Evolutionary conservation across 2,329 filamentous ascomycete genomes (phyloP).

Genomic region (Hypoxylon sp.): DNA sequence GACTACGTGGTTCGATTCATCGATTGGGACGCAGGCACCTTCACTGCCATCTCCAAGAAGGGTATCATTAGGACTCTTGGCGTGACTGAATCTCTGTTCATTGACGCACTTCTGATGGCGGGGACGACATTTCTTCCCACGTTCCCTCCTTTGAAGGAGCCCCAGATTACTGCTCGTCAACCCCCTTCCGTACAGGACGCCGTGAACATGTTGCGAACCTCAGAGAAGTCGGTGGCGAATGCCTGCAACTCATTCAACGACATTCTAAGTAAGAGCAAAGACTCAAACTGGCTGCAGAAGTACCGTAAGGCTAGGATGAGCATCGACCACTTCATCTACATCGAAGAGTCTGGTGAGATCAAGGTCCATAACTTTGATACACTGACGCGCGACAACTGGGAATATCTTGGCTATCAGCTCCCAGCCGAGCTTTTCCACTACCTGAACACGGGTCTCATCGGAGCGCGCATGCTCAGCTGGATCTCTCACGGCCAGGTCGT

Average conservation of each 20-base stretch:
- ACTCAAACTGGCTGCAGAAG: constrained; percentile 83
- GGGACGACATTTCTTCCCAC: constrained; percentile 84
- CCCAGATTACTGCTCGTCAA: constrained; percentile 65
- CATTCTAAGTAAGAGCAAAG: constrained; percentile 73
- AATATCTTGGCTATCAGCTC: constrained; percentile 89
- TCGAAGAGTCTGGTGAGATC: constrained; percentile 81
- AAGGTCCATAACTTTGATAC: constrained; percentile 78
- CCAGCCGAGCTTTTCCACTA: constrained; percentile 94
- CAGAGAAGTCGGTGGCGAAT: constrained; percentile 76
- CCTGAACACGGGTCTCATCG: constrained; percentile 83
- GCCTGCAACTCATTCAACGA: constrained; percentile 85
- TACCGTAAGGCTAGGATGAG: constrained; percentile 88
- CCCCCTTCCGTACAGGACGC: constrained; percentile 78
- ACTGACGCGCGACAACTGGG: constrained; percentile 85
- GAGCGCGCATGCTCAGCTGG: constrained; percentile 82
- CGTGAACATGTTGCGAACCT: constrained; percentile 79
- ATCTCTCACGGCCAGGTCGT: constrained; percentile 83
- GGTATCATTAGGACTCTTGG: constrained; percentile 76
- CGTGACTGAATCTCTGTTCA: constrained; percentile 77
- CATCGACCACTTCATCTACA: constrained; percentile 87
- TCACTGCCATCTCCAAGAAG: constrained; percentile 74
- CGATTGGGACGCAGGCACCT: constrained; percentile 76
- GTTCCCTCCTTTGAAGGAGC: constrained; percentile 81
- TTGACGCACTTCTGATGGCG: constrained; percentile 85
- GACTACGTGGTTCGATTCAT: constrained; percentile 76